These are phyloP conservation scores for Aegilops sharonensis DNA, from an alignment of 176 grass and related monocot genomes.

Conservation along the genomic window DNA sequence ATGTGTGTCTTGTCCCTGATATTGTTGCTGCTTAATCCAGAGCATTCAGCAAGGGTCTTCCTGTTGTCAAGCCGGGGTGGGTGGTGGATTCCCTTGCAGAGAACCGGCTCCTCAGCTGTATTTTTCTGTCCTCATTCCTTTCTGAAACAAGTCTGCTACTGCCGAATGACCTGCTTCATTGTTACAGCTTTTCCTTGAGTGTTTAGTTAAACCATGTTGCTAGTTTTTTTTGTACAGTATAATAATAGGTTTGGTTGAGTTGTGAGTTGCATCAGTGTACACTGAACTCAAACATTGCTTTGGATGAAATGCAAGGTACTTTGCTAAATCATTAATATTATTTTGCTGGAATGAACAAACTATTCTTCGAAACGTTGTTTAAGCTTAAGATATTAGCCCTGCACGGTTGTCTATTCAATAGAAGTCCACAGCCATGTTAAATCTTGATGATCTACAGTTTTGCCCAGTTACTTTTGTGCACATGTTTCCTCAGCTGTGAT, in stretches of 20 bases:
- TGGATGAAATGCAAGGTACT: background rate
- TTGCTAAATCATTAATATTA: background rate
- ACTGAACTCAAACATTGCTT: background rate
- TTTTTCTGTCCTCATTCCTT: constrained; percentile 24
- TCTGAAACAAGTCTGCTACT: background rate
- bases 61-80: constrained; percentile 86
- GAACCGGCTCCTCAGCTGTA: constrained; percentile 79
- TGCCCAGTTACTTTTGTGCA: background rate
- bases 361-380: background rate
- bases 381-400: background rate
- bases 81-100: constrained; percentile 78
- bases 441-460: background rate
- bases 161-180: constrained; percentile 27
- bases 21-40: constrained; percentile 40
- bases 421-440: background rate
- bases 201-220: background rate
- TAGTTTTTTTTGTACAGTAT: background rate
- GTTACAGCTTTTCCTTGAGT: background rate
- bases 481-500: constrained; percentile 11
- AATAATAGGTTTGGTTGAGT: background rate
- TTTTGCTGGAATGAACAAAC: background rate
- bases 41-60: constrained; percentile 73
- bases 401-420: background rate
- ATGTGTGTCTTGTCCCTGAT: background rate
- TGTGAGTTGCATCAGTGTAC: background rate